Percentiles rank a stretch among this genome's conserved stretches.
These are phyloP conservation scores for Geranomyces michiganensis DNA, from an alignment of 192 early-diverging fungal species.

Conservation along the genomic window DNA sequence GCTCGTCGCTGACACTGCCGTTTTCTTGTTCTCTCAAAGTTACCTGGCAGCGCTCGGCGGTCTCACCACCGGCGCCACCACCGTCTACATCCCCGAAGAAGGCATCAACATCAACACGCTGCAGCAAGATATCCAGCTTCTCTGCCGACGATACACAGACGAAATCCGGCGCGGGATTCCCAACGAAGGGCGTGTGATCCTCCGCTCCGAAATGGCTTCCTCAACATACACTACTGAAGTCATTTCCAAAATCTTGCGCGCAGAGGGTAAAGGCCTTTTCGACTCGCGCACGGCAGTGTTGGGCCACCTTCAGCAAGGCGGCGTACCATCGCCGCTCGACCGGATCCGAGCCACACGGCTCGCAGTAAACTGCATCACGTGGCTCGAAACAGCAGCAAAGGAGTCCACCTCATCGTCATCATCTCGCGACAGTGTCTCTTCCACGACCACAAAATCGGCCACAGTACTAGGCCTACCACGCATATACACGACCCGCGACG, in stretches of 20 bases:
- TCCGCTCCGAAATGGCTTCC: conserved; percentile 64
- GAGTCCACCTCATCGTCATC: conserved; percentile 51
- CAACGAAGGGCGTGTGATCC: conserved; percentile 83
- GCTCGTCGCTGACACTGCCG: background rate
- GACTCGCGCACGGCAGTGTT: conserved; percentile 89
- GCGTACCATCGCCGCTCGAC: conserved; percentile 90
- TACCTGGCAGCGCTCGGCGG: conserved; percentile 86
- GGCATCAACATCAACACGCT: conserved; percentile 77
- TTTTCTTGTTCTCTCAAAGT: conserved; percentile 19
- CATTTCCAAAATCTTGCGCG: conserved; percentile 80
- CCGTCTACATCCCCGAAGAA: conserved; percentile 92
- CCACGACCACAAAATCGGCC: background rate
- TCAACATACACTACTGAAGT: conserved; percentile 91
- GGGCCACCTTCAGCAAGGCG: conserved; percentile 96
- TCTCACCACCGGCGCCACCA: conserved; percentile 84
- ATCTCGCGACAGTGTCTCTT: conserved; percentile 30
- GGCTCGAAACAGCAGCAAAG: conserved; percentile 71
- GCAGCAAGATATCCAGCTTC: conserved; percentile 83
- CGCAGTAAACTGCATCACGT: conserved; percentile 80
- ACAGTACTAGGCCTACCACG: background rate
- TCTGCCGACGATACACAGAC: conserved; percentile 74
- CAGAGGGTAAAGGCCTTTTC: conserved; percentile 85
- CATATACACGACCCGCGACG: conserved; percentile 55
- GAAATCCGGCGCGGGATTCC: conserved; percentile 64
- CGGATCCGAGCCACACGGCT: conserved; percentile 89